phyloP scores from a whole-genome alignment of 2,329 filamentous ascomycete species.

The Achaetomium macrosporum region DNA sequence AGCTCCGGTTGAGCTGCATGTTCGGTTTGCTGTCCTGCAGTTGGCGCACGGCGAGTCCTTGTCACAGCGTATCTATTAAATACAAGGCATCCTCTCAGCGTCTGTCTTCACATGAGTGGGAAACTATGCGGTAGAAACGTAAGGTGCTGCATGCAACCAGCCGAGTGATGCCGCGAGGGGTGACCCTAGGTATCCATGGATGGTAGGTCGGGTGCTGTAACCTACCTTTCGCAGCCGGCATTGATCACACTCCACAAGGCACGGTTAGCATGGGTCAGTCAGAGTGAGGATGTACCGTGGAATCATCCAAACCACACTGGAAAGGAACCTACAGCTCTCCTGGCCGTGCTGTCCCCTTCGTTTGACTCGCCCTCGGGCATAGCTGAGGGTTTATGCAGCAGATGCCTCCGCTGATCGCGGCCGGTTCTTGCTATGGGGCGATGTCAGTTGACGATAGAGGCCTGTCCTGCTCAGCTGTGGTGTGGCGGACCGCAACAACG shows the following conservation, averaged over 20 bases:
- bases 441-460: not conserved
- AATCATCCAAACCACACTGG: too few relatives aligned
- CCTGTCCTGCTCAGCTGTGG: not conserved
- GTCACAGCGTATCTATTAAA: slow-evolving; percentile 49
- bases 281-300: not conserved
- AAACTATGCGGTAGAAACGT: not conserved
- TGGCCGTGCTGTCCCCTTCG: slow-evolving; percentile 7
- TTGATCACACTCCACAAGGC: slow-evolving; percentile 38
- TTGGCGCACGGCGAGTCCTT: slow-evolving; percentile 54
- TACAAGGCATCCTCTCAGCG: not conserved
- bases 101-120: not conserved
- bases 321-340: slow-evolving; percentile 18
- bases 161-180: not conserved
- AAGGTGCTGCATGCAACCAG: not conserved
- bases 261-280: slow-evolving; percentile 13
- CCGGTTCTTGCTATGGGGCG: too few relatives aligned
- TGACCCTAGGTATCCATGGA: too few relatives aligned
- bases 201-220: not conserved
- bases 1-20: slow-evolving; percentile 49
- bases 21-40: slow-evolving; percentile 47
- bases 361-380: slow-evolving; percentile 3
- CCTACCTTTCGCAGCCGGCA: slow-evolving; percentile 26
- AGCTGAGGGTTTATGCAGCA: too few relatives aligned
- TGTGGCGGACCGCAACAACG: too few relatives aligned
- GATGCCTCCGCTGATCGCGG: too few relatives aligned